phyloP scores from a whole-genome alignment of 2,329 filamentous ascomycete genomes.

The Hypomyces rosellus region DNA sequence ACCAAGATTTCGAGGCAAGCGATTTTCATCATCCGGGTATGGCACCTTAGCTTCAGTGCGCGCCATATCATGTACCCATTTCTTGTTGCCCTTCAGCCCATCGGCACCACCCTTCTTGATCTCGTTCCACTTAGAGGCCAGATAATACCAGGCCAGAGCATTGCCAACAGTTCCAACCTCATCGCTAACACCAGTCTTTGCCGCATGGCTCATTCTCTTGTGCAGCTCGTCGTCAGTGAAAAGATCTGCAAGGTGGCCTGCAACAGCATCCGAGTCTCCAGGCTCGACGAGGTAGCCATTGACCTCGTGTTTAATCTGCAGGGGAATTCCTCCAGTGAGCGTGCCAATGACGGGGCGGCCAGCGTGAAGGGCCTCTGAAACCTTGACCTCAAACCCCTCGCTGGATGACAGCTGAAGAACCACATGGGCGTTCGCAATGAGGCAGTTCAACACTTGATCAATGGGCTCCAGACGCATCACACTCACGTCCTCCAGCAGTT shows the following conservation, averaged over 20 bases:
- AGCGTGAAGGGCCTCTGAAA: conserved; percentile 76
- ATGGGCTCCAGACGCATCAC: conserved; percentile 72
- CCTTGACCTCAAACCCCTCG: conserved; percentile 83
- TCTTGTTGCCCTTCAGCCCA: conserved; percentile 4
- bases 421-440: conserved; percentile 66
- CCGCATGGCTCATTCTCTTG: conserved; percentile 58
- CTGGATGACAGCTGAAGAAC: conserved; percentile 74
- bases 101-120: background rate
- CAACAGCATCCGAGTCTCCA: conserved; percentile 64
- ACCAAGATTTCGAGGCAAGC: conserved; percentile 30
- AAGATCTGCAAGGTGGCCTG: conserved; percentile 57
- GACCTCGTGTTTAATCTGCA: conserved; percentile 66
- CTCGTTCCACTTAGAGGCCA: conserved; percentile 55
- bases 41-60: conserved; percentile 48
- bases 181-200: conserved; percentile 63
- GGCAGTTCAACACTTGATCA: conserved; percentile 72
- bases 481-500: conserved; percentile 60
- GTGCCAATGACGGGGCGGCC: conserved; percentile 73
- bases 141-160: conserved; percentile 67
- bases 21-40: conserved; percentile 54
- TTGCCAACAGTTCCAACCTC: conserved; percentile 80
- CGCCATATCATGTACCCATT: conserved; percentile 21
- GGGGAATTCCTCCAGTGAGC: conserved; percentile 68
- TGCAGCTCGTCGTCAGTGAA: conserved; percentile 62
- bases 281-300: conserved; percentile 70